Evolutionary conservation across 1,139 yeast species (phyloP).

Genomic region (Komagataea norvegica): DNA sequence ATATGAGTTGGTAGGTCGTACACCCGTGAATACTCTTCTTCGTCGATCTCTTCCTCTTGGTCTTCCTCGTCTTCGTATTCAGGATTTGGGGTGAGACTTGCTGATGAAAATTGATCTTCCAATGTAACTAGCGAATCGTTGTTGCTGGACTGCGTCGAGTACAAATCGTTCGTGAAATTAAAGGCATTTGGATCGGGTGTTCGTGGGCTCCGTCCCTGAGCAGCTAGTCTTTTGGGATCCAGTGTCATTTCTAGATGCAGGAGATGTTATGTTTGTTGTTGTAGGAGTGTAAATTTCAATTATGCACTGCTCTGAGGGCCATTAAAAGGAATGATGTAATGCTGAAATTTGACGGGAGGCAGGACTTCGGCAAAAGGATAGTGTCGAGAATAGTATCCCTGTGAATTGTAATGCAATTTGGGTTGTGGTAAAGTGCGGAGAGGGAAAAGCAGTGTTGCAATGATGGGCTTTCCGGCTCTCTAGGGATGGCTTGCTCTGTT

Average conservation of each 20-base stretch:
- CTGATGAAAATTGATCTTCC: slow-evolving; percentile 12
- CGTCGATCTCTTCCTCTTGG: neutral
- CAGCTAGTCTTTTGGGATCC: slow-evolving; percentile 20
- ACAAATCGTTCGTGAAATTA: slow-evolving; percentile 9
- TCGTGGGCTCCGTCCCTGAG: slow-evolving; percentile 10
- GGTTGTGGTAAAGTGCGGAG: neutral
- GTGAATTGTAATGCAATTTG: neutral
- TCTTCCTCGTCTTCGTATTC: slow-evolving; percentile 1
- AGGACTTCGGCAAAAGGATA: too few relatives aligned
- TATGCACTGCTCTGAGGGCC: neutral
- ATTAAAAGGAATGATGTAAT: slow-evolving; percentile 2
- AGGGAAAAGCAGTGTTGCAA: too few relatives aligned
- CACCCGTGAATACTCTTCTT: neutral
- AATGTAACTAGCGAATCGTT: slow-evolving; percentile 18
- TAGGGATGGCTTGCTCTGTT: too few relatives aligned
- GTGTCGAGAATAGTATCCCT: too few relatives aligned
- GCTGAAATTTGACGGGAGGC: too few relatives aligned
- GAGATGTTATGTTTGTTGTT: neutral
- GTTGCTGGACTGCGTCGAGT: neutral
- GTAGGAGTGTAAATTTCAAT: neutral
- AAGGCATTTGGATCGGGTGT: slow-evolving; percentile 18
- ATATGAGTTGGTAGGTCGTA: slow-evolving; percentile 24
- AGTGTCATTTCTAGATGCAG: slow-evolving; percentile 15
- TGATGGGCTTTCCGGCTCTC: too few relatives aligned
- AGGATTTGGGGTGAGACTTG: slow-evolving; percentile 8